Evolutionary conservation across 148 eudicot species (phyloP).

Genomic region (Arbutus unedo): DNA sequence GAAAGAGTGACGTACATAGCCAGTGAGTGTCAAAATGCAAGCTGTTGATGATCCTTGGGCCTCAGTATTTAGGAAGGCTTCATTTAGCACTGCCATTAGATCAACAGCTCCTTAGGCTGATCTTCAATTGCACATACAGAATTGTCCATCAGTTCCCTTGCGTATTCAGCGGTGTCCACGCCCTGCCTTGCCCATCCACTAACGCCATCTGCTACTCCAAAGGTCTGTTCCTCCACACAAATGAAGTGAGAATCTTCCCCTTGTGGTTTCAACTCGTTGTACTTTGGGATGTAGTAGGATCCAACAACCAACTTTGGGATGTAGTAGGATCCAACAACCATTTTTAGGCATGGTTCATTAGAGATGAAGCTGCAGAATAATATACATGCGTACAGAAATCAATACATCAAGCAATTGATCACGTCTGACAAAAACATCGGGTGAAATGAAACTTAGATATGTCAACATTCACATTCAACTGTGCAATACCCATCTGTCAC

Average conservation of each 20-base stretch:
- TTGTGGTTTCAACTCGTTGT: not conserved
- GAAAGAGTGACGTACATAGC: not conserved
- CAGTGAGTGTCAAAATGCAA: constrained; percentile 3
- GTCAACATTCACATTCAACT: no score
- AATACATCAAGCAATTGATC: not conserved
- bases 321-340: constrained; percentile 3
- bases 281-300: constrained; percentile 7
- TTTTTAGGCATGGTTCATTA: not conserved
- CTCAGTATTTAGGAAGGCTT: constrained; percentile 7
- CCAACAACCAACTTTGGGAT: constrained; percentile 9
- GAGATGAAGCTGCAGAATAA: not conserved
- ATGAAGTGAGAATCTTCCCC: constrained; percentile 19
- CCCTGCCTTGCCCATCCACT: constrained; percentile 15
- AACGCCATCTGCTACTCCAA: constrained; percentile 21
- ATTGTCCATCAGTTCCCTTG: not conserved
- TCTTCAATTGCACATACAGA: not conserved
- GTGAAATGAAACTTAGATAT: not conserved
- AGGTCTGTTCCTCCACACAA: not conserved
- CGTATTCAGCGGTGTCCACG: constrained; percentile 11
- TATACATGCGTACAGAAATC: not conserved
- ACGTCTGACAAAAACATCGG: not conserved
- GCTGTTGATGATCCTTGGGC: constrained; percentile 20
- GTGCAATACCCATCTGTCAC: no score
- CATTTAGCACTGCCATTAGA: not conserved
- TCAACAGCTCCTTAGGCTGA: not conserved